A percentile compares a stretch with the other conserved stretches of the same genome.
Conservation (phyloP, 2,329 filamentous ascomycete genomes). For the Epichloe coenophiala region DNA sequence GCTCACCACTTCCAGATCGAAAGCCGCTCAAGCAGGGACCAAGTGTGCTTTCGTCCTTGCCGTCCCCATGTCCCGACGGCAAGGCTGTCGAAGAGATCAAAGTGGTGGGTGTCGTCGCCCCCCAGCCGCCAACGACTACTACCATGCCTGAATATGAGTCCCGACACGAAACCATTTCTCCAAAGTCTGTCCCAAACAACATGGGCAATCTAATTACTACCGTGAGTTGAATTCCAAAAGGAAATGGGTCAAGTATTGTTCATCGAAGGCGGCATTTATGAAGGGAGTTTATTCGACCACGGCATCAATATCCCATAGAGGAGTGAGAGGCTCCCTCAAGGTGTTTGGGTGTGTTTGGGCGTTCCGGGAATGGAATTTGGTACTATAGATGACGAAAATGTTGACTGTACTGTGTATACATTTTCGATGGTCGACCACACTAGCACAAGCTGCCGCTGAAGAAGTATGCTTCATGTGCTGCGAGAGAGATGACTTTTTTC, state of each 20-base stretch:
- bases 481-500: not conserved
- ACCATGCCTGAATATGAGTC: constrained; percentile 1
- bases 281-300: not conserved
- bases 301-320: not conserved
- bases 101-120: constrained; percentile 4
- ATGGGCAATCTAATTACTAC: constrained; percentile 28
- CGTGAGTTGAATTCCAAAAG: not conserved
- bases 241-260: not conserved
- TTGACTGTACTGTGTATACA: not conserved
- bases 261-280: no score
- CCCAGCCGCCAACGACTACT: constrained; percentile 10
- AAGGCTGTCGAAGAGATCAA: not conserved
- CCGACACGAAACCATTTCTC: constrained; percentile 26
- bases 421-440: not conserved
- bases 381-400: not conserved
- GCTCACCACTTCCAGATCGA: constrained; percentile 4
- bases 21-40: not conserved
- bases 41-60: not conserved
- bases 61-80: not conserved
- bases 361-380: not conserved
- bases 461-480: not conserved
- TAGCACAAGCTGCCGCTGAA: not conserved
- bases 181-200: constrained; percentile 25
- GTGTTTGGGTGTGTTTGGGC: not conserved
- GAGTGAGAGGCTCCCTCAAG: not conserved